These are phyloP conservation scores for Lodderomyces jiufengensis DNA, from an alignment of 1,139 yeast genomes.

Conservation along the genomic window DNA sequence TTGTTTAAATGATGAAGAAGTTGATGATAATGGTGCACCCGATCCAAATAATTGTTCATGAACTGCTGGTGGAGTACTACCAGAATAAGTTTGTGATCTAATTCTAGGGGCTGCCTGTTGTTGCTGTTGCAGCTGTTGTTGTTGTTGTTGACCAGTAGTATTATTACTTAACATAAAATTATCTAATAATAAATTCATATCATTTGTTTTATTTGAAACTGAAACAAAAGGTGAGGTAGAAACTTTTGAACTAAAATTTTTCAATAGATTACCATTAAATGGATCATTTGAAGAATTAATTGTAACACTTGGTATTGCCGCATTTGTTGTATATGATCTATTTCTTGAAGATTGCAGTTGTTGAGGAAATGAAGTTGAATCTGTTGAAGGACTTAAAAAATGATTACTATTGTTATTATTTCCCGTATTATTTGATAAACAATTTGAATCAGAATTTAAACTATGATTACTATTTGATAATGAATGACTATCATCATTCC, in stretches of 20 bases:
- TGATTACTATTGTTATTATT: constrained; percentile 2
- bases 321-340: constrained; percentile 51
- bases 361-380: constrained; percentile 4
- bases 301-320: constrained; percentile 23
- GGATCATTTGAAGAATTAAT: constrained; percentile 7
- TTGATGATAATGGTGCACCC: constrained; percentile 9
- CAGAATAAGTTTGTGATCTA: constrained; percentile 45
- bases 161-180: constrained; percentile 24
- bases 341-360: constrained; percentile 22
- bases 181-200: constrained; percentile 31
- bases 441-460: constrained; percentile 3
- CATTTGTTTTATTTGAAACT: constrained; percentile 20
- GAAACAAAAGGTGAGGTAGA: constrained; percentile 17
- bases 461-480: constrained; percentile 5
- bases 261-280: background rate
- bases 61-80: constrained; percentile 31
- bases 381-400: constrained; percentile 10
- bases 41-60: constrained; percentile 15
- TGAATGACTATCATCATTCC: constrained; percentile 38
- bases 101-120: constrained; percentile 25
- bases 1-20: constrained; percentile 9
- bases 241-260: constrained; percentile 3
- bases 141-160: too few relatives aligned
- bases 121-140: constrained; percentile 6
- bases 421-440: too few relatives aligned